Conservation (phyloP, 441 rosid genomes). For the Corymbia calophylla region DNA sequence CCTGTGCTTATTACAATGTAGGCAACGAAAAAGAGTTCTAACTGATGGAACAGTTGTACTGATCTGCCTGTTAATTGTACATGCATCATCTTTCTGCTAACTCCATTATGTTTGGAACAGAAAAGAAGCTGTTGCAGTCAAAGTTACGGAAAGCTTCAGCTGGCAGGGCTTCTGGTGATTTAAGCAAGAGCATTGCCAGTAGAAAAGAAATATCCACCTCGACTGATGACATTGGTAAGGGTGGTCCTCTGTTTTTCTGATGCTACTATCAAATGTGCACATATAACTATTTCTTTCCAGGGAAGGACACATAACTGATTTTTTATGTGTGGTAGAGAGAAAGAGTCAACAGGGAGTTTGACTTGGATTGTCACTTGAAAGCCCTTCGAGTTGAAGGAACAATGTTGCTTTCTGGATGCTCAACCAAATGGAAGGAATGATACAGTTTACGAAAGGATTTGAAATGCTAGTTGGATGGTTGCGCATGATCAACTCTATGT, state of each 20-base stretch:
- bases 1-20: background rate
- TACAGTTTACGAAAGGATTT: background rate
- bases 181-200: conserved; percentile 22
- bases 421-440: background rate
- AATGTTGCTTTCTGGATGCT: background rate
- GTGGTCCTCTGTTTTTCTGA: background rate
- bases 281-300: background rate
- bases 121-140: conserved; percentile 87
- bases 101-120: conserved; percentile 26
- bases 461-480: background rate
- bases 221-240: conserved; percentile 80
- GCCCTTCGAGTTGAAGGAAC: background rate
- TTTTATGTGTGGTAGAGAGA: background rate
- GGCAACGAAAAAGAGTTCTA: background rate
- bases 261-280: background rate
- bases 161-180: conserved; percentile 41
- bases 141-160: conserved; percentile 71
- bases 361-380: background rate
- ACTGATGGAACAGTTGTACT: background rate
- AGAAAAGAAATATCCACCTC: conserved; percentile 69
- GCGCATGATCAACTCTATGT: background rate
- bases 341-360: background rate
- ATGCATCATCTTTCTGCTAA: conserved; percentile 3
- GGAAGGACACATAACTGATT: background rate
- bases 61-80: conserved; percentile 4